Conservation (phyloP, 148 eudicot species). For the Simmondsia chinensis region DNA sequence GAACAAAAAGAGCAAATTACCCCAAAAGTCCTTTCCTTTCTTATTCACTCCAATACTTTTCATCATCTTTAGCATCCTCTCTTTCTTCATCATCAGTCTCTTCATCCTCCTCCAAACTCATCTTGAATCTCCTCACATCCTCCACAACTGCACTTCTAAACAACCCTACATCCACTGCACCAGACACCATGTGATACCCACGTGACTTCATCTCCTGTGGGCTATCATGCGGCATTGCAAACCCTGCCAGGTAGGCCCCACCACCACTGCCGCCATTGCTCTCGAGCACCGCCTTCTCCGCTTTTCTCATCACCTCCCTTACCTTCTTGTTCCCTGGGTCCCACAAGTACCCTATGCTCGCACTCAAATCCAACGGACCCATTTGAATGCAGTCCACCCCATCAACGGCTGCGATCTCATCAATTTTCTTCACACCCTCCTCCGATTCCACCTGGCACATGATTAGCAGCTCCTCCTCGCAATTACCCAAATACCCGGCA, state of each 20-base stretch:
- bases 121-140: slow-evolving; percentile 69
- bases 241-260: slow-evolving; percentile 57
- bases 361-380: slow-evolving; percentile 92
- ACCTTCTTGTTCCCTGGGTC: slow-evolving; percentile 86
- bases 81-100: slow-evolving; percentile 17
- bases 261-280: background rate
- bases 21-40: background rate
- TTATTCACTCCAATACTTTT: slow-evolving; percentile 72
- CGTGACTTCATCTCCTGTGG: slow-evolving; percentile 40
- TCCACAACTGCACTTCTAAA: slow-evolving; percentile 68
- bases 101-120: slow-evolving; percentile 14
- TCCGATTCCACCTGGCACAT: slow-evolving; percentile 86
- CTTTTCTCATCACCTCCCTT: slow-evolving; percentile 39
- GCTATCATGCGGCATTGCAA: slow-evolving; percentile 71
- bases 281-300: slow-evolving; percentile 48
- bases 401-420: slow-evolving; percentile 72
- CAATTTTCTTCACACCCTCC: slow-evolving; percentile 41
- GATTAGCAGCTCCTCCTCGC: slow-evolving; percentile 58
- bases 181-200: slow-evolving; percentile 84
- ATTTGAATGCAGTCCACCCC: slow-evolving; percentile 85
- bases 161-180: slow-evolving; percentile 63
- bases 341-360: slow-evolving; percentile 81
- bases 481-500: slow-evolving; percentile 41
- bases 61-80: slow-evolving; percentile 41
- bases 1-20: slow-evolving; percentile 4